Evolutionary conservation across 257 asterid genomes (phyloP), one percentile per base, ranked within the genome.

Genomic region (Perilla frutescens): DNA sequence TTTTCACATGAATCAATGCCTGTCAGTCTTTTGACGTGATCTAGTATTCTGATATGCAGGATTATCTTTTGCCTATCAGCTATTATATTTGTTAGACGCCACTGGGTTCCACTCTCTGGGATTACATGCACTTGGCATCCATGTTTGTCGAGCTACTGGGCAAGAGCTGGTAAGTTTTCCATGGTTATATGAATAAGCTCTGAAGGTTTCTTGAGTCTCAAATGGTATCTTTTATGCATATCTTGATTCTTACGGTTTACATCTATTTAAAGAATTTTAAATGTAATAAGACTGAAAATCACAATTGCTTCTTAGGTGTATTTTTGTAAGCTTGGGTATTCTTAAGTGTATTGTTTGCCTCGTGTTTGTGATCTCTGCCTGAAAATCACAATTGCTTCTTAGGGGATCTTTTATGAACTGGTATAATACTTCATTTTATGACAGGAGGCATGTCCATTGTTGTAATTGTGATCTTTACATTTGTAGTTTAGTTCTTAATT

Each of bases 141-240:
- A 95, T 82, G 97, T 95, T 76, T 95, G 98, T 68, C 96, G 98
- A 80, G 98, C 99, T 32, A 95, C 99, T 68, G 99, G 99, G 51
- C 99, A 95, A 81, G 99, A 92, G 79, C 81, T 95, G 97, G 98
- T 95, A 87, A 44, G 77, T 53, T 59, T 47, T 76, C 59, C 26
- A 20, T 54, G 73, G 76, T 59, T 44, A 67, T 63, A 55, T 71
- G 43, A 43, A 15, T 54, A 66, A 48, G 71, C 62, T 65, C 26
- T 68, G 48, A 72, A 48, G 68, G 76, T 70, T 66, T 66, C 61
- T 5, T 8, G 34, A 66, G 36, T 74, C 63, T 53, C 58, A 59
- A 62, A 56, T 61, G 66, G 54, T 37, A 34, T 47, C 57, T 55
- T 50, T 31, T 59, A 5, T 44, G 39, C 13, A 34, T 36, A 37